phyloP scores from a whole-genome alignment of 2,329 filamentous ascomycete genomes.

The Dactylellina leptospora region DNA sequence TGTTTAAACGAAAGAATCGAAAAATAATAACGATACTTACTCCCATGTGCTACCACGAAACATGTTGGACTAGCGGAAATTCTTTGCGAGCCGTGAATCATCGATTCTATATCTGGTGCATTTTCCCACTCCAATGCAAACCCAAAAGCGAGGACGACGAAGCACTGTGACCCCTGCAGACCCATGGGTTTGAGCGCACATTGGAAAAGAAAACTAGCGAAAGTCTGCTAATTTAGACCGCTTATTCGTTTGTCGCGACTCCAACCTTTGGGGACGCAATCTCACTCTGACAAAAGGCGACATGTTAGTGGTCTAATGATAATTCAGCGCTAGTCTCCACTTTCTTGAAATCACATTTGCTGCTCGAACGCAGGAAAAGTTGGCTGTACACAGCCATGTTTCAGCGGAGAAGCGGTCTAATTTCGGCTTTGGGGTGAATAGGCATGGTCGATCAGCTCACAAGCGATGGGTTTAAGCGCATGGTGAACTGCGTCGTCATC shows the following conservation, averaged over 20 bases:
- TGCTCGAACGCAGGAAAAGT: conserved; percentile 7
- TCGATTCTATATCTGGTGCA: conserved; percentile 12
- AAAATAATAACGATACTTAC: not conserved
- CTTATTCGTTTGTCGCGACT: conserved; percentile 53
- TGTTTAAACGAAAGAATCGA: not conserved
- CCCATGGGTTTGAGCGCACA: conserved; percentile 41
- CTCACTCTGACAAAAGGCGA: not conserved
- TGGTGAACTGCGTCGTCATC: conserved; percentile 41
- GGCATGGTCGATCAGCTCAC: conserved; percentile 20
- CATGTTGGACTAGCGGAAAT: conserved; percentile 35
- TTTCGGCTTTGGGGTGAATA: conserved; percentile 38
- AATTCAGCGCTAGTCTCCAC: not conserved
- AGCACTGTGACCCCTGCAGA: conserved; percentile 14
- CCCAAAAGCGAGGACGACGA: not conserved
- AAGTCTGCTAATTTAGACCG: conserved; percentile 22
- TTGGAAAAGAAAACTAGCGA: conserved; percentile 17
- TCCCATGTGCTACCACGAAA: not conserved
- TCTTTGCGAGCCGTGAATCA: conserved; percentile 51
- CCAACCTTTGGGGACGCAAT: conserved; percentile 24
- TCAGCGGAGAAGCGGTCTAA: conserved; percentile 46
- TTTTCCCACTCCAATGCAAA: not conserved
- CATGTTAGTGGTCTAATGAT: not conserved
- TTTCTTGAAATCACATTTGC: conserved; percentile 25
- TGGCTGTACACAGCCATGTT: conserved; percentile 42
- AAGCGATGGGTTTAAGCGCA: conserved; percentile 52